Base-by-base conservation (phyloP, 2,329 filamentous ascomycete species). In the Fusarium papillatum region DNA sequence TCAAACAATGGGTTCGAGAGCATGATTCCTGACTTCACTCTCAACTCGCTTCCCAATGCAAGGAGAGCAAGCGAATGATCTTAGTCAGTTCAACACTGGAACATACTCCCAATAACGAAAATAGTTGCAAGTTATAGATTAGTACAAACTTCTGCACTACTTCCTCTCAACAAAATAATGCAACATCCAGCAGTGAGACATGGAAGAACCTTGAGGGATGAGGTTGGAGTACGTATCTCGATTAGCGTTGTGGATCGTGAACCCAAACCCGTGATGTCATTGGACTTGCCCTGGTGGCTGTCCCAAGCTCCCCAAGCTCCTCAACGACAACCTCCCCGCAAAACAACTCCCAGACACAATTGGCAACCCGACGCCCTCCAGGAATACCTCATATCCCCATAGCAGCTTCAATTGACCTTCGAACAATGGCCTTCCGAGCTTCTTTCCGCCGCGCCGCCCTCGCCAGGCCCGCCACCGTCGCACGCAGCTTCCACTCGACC, bases 401-500 rank as follows among this genome's bases (percentile, higher is more conserved):
- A 53, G 64, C 50, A 24, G 19, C 53, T 62, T 36, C 70, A 67
- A 24, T 50, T 26, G 53, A n/a, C 57, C 36, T 19, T 39, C 29
- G 13, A 34, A 75, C 29, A 66, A 86, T 86, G 85, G 79, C 84
- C 41, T 83, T 85, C 80, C 84, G 84, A 66, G 71, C 78, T 63
- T 79, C 83, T 50, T 70, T 84, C 57, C 82, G 84, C 66, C 83
- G 81, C 46, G 73, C 80, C 57, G 80, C 80, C 46, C 76, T 82
- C 66, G 77, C 81, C 57, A 80, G 81, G 53, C 80, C 84, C 64
- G 70, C 80, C 22, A 69, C 80, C 26, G 64, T 77, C 26, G 67
- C 76, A 29, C 84, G 86, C 71, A 79, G 79, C 78, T 96, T 96
- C 87, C 93, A 95, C 86, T 87, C 88, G 74, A 91, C 93, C 41